Percentiles rank a stretch among this genome's conserved stretches.
phyloP scores from a whole-genome alignment of 2,329 filamentous ascomycete genomes.

The Beauveria scarabaeidicola region DNA sequence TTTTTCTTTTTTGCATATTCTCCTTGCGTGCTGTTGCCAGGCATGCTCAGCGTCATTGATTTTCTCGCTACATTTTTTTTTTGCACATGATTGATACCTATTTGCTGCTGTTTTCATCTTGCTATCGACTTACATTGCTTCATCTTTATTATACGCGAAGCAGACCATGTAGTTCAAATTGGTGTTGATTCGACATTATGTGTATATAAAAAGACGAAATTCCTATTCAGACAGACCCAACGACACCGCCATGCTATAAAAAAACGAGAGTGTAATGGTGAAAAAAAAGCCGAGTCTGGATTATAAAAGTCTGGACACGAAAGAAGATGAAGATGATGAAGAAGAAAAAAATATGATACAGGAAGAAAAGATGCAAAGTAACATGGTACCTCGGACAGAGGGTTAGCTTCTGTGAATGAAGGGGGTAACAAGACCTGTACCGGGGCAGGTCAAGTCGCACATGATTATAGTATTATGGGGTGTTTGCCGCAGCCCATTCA shows the following conservation, averaged over 20 bases:
- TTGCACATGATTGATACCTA: constrained; percentile 7
- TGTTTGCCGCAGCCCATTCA: neutral
- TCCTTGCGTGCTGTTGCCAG: neutral
- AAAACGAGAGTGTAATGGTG: constrained; percentile 5
- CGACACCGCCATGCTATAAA: constrained; percentile 9
- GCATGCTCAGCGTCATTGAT: neutral
- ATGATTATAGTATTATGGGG: constrained; percentile 10
- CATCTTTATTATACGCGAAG: no score
- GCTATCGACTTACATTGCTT: no score
- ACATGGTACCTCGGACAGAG: neutral
- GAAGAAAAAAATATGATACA: constrained; percentile 9
- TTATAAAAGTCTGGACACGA: neutral
- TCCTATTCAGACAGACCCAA: constrained; percentile 9
- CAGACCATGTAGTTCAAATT: neutral
- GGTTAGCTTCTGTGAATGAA: neutral
- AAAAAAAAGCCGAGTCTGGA: neutral
- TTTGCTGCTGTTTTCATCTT: neutral
- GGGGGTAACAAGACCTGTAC: neutral
- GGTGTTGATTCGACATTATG: neutral
- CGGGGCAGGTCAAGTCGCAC: neutral
- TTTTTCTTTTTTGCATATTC: neutral
- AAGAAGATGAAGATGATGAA: neutral
- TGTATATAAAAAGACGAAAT: neutral
- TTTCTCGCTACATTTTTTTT: neutral
- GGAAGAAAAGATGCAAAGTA: neutral